phyloP scores from a whole-genome alignment of 768 basidiomycete species.

The Leucosporidium yakuticum region DNA sequence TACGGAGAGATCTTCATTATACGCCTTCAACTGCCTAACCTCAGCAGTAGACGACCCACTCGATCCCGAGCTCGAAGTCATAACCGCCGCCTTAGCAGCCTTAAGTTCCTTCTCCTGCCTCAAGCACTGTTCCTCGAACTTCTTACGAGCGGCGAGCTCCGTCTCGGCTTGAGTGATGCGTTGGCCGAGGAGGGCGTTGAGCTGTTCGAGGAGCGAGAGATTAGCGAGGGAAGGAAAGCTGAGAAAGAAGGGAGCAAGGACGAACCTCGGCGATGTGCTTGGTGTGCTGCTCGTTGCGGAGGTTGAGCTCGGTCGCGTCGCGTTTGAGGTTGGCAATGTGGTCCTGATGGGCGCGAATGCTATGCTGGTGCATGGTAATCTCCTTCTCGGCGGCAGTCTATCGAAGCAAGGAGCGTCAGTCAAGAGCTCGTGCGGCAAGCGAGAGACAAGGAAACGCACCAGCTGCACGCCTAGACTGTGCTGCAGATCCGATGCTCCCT shows the following conservation, averaged over 20 bases:
- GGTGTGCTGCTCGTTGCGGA: conserved; percentile 37
- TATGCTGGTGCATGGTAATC: conserved; percentile 40
- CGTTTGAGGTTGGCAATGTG: conserved; percentile 37
- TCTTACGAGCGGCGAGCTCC: conserved; percentile 37
- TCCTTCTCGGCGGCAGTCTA: conserved; percentile 44
- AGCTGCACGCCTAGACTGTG: conserved; percentile 56
- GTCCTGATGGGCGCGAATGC: conserved; percentile 38
- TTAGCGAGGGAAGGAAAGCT: neutral
- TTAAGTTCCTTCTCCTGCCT: conserved; percentile 41
- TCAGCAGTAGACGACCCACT: conserved; percentile 37
- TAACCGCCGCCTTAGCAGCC: conserved; percentile 37
- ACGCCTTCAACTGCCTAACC: conserved; percentile 32
- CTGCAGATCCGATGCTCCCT: conserved; percentile 60
- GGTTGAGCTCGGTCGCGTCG: conserved; percentile 39
- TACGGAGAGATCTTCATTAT: conserved; percentile 38
- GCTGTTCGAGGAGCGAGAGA: conserved; percentile 16
- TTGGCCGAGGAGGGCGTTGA: conserved; percentile 38
- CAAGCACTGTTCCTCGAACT: conserved; percentile 43
- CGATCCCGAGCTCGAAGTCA: conserved; percentile 35
- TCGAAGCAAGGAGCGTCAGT: neutral
- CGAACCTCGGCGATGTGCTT: conserved; percentile 39
- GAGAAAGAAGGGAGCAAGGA: neutral
- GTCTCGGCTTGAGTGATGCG: conserved; percentile 39
- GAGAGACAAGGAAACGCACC: conserved; percentile 47
- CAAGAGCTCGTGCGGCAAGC: neutral